Evolutionary conservation across 116 monocot genomes (phyloP), one percentile per base, ranked within the genome.

Genomic region (Cymodocea nodosa): DNA sequence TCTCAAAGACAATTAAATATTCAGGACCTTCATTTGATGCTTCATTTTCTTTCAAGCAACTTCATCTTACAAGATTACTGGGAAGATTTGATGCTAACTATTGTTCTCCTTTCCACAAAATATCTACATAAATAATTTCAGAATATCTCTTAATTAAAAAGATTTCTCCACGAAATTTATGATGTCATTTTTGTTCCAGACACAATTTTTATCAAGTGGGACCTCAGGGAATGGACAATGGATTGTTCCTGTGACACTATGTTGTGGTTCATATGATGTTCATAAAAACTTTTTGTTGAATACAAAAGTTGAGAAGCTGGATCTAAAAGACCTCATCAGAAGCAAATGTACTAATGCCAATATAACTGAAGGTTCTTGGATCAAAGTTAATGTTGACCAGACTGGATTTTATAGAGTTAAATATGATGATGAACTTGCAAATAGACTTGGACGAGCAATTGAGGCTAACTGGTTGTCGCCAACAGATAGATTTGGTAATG

Each of bases 121-220:
- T 30, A 44, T 2, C 44, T 44, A 6, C 11, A 44, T 8, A 6
- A 44, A 11, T 44, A 44, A 44, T 44, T 44, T 44, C 11, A 44
- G 44, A 44, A 44, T 44, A 44, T 44, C 44, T 44, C 44, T 44
- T 44, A 6, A 3, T 44, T 44, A 44, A 44, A 6, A 44, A 2
- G 44, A 11, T 4, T 11, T 44, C 5, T 44, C 11, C 44, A 6
- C 44, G 5, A 8, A 44, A 44, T 44, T 44, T 44, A 44, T 8
- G 44, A 44, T 66, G 52, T 20, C 25, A 16, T 59, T 7, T 65
- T 20, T 36, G 44, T 63, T 75, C 57, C 82, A 97, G 97, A 69
- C 88, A 24, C 97, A 85, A 54, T 97, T 97, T 85, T 69, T 97
- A 65, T 81, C 97, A 82, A 91, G 82, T 75, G 97, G 97, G 62